Evolutionary conservation across 257 asterid species (phyloP), one percentile per base, ranked within the genome.

Genomic region (Plantago major): DNA sequence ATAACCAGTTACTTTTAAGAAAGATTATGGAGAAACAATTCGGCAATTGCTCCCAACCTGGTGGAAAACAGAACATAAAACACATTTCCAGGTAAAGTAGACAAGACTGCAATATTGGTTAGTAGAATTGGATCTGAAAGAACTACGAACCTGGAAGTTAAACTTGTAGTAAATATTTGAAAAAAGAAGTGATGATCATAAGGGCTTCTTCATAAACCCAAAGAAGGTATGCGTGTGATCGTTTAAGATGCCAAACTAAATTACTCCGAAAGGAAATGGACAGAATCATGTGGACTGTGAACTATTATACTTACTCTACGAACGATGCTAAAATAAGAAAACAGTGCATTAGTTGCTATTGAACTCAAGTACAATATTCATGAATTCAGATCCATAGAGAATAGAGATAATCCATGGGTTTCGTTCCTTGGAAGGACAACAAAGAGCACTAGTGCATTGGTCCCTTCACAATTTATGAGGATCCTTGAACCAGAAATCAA

Each of bases 401-500:
- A 57, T 15, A 68, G 16, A 61, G 43, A 58, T 45, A 15, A 33
- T 17, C 42, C 45, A 49, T 18, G 66, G 67, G 19, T 37, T 52
- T 52, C 58, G 18, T 52, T 42, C 65, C 45, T 9, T 44, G n/a
- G 16, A 11, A 63, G 42, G 62, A 46, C 48, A 60, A 48, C 42
- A 40, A 46, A 46, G 40, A 33, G 13, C 28, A 63, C 42, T 64
- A 55, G 48, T 62, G n/a, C 55, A 18, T 52, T 19, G 30, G 44
- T 50, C 19, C 54, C 66, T 49, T 75, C 65, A 42, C 49, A 46
- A 52, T 66, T 53, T 17, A 13, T 48, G 15, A 69, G 57, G 63
- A 60, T 65, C 28, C 66, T 49, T 66, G 57, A 43, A 55, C 15
- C 19, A 49, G 49, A 55, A 62, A 60, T 71, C 59, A 48, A 52